phyloP scores from a whole-genome alignment of 176 grass and related monocot genomes.

The Calamus simplicifolius region DNA sequence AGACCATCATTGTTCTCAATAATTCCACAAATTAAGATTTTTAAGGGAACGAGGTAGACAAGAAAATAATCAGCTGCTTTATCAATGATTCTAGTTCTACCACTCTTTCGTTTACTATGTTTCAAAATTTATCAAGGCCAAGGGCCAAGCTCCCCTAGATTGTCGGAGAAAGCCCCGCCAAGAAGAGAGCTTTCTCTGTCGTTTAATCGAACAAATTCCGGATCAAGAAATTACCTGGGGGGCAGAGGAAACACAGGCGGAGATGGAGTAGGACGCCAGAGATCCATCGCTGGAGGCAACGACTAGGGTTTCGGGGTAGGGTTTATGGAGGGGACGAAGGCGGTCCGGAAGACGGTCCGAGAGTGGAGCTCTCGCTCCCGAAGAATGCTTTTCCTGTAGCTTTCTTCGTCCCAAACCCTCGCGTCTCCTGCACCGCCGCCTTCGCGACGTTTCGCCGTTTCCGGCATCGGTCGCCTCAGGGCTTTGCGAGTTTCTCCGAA shows the following conservation, averaged over 20 bases:
- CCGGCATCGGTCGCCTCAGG: neutral
- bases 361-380: constrained; percentile 38
- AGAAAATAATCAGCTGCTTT: too few relatives aligned
- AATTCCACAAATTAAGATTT: neutral
- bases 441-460: neutral
- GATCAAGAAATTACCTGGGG: constrained; percentile 1
- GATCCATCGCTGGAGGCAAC: constrained; percentile 72
- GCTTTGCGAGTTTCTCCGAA: neutral
- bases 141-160: too few relatives aligned
- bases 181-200: neutral
- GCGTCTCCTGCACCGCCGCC: constrained; percentile 4
- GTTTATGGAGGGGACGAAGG: constrained; percentile 50
- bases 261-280: constrained; percentile 57
- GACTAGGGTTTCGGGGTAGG: constrained; percentile 44
- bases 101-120: too few relatives aligned
- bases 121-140: too few relatives aligned
- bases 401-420: constrained; percentile 20
- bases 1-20: too few relatives aligned
- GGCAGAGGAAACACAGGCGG: constrained; percentile 39
- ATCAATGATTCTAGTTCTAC: too few relatives aligned
- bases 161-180: neutral
- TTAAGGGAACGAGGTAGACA: neutral
- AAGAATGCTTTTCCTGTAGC: constrained; percentile 63
- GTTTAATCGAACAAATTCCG: neutral
- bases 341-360: constrained; percentile 68